A percentile compares a stretch with the other conserved stretches of the same genome.
Conservation (phyloP, 2,329 filamentous ascomycete genomes). For the Eurotiales sp. region DNA sequence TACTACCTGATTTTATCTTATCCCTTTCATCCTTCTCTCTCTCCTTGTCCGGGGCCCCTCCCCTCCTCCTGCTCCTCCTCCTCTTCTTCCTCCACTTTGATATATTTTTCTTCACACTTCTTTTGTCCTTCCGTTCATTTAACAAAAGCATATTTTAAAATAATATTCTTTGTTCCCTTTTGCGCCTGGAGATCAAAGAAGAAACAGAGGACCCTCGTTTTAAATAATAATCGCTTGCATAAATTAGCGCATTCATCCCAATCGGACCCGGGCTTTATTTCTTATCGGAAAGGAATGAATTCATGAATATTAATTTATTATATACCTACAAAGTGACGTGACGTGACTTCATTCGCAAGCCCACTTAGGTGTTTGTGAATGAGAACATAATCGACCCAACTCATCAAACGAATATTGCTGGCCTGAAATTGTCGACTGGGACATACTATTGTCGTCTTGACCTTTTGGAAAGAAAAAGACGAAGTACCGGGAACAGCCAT, state of each 20-base stretch:
- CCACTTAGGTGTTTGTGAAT: too few relatives aligned
- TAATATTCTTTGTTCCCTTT: conserved; percentile 16
- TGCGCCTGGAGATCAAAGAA: not conserved
- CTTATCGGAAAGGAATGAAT: not conserved
- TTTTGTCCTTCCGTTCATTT: too few relatives aligned
- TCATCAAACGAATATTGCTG: too few relatives aligned
- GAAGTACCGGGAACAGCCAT: too few relatives aligned
- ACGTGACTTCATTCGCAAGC: not conserved
- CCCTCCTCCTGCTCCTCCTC: not conserved
- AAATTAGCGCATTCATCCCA: not conserved
- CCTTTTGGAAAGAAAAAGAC: too few relatives aligned
- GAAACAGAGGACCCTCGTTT: not conserved
- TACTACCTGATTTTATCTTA: conserved; percentile 1
- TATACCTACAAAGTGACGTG: not conserved
- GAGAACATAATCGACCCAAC: not conserved
- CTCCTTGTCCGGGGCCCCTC: not conserved
- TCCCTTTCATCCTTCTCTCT: conserved; percentile 3
- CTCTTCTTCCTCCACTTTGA: not conserved
- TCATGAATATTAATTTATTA: not conserved
- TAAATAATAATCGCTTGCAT: not conserved
- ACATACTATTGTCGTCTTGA: too few relatives aligned
- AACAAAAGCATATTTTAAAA: conserved; percentile 16
- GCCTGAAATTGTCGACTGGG: too few relatives aligned
- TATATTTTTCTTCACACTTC: too few relatives aligned
- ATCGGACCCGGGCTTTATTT: not conserved